Base-by-base conservation (phyloP, 305 asterid species). In the Fraxinus paxiana region DNA sequence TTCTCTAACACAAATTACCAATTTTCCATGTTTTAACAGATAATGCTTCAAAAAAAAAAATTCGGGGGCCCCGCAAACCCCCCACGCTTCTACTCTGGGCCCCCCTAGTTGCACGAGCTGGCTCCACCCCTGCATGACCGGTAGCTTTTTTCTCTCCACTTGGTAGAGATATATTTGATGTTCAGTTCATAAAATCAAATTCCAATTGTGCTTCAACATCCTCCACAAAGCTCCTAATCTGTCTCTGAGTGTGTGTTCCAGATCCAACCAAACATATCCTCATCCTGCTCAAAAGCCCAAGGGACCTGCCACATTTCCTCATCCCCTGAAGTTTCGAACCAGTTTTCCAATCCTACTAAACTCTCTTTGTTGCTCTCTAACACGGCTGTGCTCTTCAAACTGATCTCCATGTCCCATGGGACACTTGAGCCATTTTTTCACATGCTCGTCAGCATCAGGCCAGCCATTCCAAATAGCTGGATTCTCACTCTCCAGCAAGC, bases 401-500 rank as follows among this genome's bases (percentile, higher is more conserved):
- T 22, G n/a, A 56, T 56, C 28, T 61, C 33, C 71, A 61, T 61
- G 33, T 61, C n/a, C 71, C 71, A 61, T 7, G 5, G 71, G 71
- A 61, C 30, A 61, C 5, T 22, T 9, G 71, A 61, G n/a, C 71
- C 71, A 20, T 9, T 61, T 61, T 61, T 61, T 61, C 33, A 8
- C 71, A 61, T 20, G 28, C 71, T 61, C n/a, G 0, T 20, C 33
- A 9, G n/a, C 71, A 61, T 61, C 33, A 2, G 71, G 71, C 71
- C 71, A 61, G 33, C 33, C 71, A 20, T 61, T 22, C 71, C 71
- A 61, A 61, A 61, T 22, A 12, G 28, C n/a, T 22, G 33, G 33
- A 61, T 61, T 61, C 71, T 61, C 71, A 20, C 71, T 61, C 71
- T 61, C n/a, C 33, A 61, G 71, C 71, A 61, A 22, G 71, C 71